Evolutionary conservation across 768 basidiomycete genomes (phyloP).

Genomic region (Kwoniella shandongensis): DNA sequence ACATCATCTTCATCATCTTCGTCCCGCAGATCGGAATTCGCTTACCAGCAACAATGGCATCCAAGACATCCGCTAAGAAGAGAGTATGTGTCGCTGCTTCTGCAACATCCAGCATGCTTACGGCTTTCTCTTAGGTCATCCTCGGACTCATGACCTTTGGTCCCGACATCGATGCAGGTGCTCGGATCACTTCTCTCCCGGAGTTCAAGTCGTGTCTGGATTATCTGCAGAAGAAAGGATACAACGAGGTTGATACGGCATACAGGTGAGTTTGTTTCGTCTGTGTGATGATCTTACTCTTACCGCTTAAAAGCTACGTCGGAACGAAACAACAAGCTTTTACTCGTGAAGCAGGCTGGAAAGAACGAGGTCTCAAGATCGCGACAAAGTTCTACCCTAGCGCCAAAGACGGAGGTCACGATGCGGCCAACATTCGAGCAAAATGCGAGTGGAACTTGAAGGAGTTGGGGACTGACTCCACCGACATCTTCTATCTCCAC

Average conservation of each 20-base stretch:
- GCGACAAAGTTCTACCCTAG: conserved; percentile 65
- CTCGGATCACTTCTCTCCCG: conserved; percentile 41
- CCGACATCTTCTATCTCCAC: conserved; percentile 61
- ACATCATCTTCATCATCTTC: too few relatives aligned
- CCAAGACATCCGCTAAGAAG: too few relatives aligned
- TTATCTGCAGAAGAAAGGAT: conserved; percentile 61
- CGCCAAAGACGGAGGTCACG: conserved; percentile 40
- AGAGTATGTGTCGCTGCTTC: too few relatives aligned
- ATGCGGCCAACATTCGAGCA: conserved; percentile 53
- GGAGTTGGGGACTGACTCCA: conserved; percentile 57
- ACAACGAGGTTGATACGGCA: conserved; percentile 59
- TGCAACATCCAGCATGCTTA: too few relatives aligned
- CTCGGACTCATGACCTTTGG: conserved; percentile 48
- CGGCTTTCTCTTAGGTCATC: too few relatives aligned
- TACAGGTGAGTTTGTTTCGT: too few relatives aligned
- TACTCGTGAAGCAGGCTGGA: conserved; percentile 53
- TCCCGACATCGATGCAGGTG: conserved; percentile 35
- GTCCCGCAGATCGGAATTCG: too few relatives aligned
- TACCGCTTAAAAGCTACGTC: conserved; percentile 34
- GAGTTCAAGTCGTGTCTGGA: conserved; percentile 59
- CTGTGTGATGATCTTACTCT: too few relatives aligned
- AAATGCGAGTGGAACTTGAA: conserved; percentile 54
- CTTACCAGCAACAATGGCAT: too few relatives aligned
- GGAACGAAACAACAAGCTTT: conserved; percentile 50
- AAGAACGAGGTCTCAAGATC: conserved; percentile 60